These are phyloP conservation scores for Paraconiothyrium brasiliense DNA, from an alignment of 2,329 filamentous ascomycete genomes.

Conservation along the genomic window DNA sequence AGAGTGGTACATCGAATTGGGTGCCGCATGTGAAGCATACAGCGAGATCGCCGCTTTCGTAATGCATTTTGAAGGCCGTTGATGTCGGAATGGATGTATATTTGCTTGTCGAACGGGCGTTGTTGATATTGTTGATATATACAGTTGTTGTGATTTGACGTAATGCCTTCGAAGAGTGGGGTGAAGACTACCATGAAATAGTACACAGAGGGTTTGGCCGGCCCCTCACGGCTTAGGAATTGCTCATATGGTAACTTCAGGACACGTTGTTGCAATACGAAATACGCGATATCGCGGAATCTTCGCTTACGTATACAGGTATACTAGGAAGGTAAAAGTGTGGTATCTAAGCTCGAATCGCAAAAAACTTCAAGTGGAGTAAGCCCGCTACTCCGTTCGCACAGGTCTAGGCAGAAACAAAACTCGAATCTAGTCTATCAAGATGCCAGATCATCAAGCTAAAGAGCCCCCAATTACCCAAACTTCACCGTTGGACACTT, in stretches of 20 bases:
- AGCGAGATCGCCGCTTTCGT: constrained; percentile 55
- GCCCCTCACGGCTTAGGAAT: constrained; percentile 22
- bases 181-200: constrained; percentile 8
- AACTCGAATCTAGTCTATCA: not conserved
- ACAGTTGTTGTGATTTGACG: constrained; percentile 13
- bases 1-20: constrained; percentile 68
- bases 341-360: constrained; percentile 5
- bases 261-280: not conserved
- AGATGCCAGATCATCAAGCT: constrained; percentile 37
- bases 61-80: constrained; percentile 33
- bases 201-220: not conserved
- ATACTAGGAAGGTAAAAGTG: not conserved
- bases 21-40: constrained; percentile 76
- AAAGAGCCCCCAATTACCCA: constrained; percentile 76
- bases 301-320: not conserved
- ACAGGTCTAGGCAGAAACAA: not conserved
- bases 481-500: constrained; percentile 87
- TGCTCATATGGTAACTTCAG: not conserved
- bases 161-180: constrained; percentile 15
- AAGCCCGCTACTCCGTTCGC: constrained; percentile 5
- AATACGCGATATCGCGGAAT: not conserved
- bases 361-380: not conserved
- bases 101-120: not conserved
- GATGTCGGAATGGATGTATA: not conserved
- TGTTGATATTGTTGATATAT: not conserved